These are phyloP conservation scores for Rosa multiflora DNA, from an alignment of 306 rosid species.

Conservation along the genomic window DNA sequence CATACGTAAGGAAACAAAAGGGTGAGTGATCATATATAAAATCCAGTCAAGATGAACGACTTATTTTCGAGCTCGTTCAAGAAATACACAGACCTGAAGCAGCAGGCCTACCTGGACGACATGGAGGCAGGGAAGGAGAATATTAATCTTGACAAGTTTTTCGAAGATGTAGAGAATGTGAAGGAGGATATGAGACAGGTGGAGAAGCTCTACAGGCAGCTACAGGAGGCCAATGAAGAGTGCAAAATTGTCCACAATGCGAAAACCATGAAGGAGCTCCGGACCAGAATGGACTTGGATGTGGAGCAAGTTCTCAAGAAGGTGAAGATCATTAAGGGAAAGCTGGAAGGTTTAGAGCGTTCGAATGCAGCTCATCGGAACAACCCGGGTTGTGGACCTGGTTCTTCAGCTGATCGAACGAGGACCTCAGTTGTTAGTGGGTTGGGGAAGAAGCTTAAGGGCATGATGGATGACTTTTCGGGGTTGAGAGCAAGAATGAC, in stretches of 20 bases:
- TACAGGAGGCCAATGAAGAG: constrained; percentile 82
- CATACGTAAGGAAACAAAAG: background rate
- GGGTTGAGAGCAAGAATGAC: constrained; percentile 70
- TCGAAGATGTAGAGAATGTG: constrained; percentile 83
- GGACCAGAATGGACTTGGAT: constrained; percentile 72
- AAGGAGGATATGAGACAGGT: constrained; percentile 82
- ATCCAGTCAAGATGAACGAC: constrained; percentile 68
- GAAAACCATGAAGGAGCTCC: constrained; percentile 68
- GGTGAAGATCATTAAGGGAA: constrained; percentile 66
- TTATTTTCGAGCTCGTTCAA: constrained; percentile 76
- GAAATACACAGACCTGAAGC: constrained; percentile 57
- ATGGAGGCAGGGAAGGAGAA: constrained; percentile 70
- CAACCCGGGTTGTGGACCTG: constrained; percentile 88
- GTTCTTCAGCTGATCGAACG: constrained; percentile 89
- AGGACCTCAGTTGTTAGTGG: constrained; percentile 90
- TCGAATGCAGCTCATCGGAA: constrained; percentile 62
- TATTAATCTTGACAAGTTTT: constrained; percentile 74
- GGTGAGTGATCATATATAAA: background rate
- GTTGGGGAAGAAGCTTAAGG: constrained; percentile 80
- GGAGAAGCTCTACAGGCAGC: constrained; percentile 61
- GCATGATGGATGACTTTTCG: constrained; percentile 80
- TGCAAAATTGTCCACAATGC: constrained; percentile 77
- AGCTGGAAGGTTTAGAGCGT: constrained; percentile 79
- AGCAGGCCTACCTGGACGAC: constrained; percentile 49
- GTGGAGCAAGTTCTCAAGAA: constrained; percentile 66